phyloP scores from a whole-genome alignment of 306 rosid species.

The Cercis canadensis region DNA sequence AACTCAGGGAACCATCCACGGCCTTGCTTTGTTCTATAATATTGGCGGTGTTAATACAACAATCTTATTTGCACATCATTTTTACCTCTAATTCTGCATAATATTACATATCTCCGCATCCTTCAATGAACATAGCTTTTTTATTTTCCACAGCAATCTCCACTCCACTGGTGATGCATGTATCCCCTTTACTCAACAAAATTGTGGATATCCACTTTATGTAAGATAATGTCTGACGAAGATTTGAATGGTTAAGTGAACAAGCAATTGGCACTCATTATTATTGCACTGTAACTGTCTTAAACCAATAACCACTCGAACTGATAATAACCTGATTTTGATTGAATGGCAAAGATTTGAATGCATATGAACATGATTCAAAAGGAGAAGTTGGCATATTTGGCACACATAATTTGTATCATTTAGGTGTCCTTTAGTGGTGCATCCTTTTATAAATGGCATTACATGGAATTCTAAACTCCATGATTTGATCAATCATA shows the following conservation, averaged over 20 bases:
- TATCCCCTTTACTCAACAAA: not conserved
- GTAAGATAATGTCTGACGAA: not conserved
- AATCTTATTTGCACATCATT: too few species aligned
- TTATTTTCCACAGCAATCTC: too few species aligned
- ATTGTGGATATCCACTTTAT: too few species aligned
- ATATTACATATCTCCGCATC: too few species aligned
- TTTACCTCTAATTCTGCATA: too few species aligned
- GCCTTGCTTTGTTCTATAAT: slow-evolving; percentile 22
- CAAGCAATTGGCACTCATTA: slow-evolving; percentile 20
- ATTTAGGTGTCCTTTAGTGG: slow-evolving; percentile 33
- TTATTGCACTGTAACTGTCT: slow-evolving; percentile 31
- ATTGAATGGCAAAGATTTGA: slow-evolving; percentile 39
- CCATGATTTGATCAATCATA: slow-evolving; percentile 11
- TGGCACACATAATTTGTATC: slow-evolving; percentile 42
- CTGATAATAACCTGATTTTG: slow-evolving; percentile 36
- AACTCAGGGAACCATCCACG: slow-evolving; percentile 25
- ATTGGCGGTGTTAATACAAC: not conserved
- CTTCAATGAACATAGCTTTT: too few species aligned
- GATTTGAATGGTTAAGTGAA: slow-evolving; percentile 27
- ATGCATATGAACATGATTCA: slow-evolving; percentile 27
- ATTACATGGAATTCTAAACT: slow-evolving; percentile 31
- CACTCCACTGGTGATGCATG: not conserved
- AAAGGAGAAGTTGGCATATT: slow-evolving; percentile 11
- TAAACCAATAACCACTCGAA: slow-evolving; percentile 40
- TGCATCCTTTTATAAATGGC: slow-evolving; percentile 36